Percentiles rank a stretch among this genome's conserved stretches.
Conservation (phyloP, 495 filamentous ascomycete genomes). For the Hamigera avellanea region DNA sequence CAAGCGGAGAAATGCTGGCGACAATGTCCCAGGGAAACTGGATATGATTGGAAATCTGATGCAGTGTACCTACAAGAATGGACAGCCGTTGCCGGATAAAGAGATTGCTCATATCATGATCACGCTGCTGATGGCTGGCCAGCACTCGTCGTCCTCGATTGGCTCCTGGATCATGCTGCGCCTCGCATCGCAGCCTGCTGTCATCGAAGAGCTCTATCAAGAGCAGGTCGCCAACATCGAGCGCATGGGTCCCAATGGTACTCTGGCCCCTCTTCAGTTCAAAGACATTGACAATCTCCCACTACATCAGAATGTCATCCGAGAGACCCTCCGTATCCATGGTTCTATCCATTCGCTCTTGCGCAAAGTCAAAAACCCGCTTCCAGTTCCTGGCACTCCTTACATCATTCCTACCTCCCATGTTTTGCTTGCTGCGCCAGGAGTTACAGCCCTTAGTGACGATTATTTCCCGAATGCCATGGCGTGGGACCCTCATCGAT, state of each 20-base stretch:
- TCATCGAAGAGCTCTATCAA: constrained; percentile 45
- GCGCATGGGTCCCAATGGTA: constrained; percentile 40
- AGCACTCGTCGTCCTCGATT: constrained; percentile 51
- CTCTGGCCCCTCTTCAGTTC: constrained; percentile 40
- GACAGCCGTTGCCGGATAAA: constrained; percentile 46
- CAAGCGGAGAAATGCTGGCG: constrained; percentile 33
- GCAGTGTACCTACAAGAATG: constrained; percentile 51
- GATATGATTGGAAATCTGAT: constrained; percentile 64
- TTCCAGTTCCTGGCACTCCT: constrained; percentile 34
- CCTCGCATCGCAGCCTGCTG: constrained; percentile 42
- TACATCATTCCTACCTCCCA: constrained; percentile 37
- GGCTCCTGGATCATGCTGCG: constrained; percentile 49
- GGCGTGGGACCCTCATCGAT: constrained; percentile 42
- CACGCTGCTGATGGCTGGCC: constrained; percentile 55
- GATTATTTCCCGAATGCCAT: constrained; percentile 35
- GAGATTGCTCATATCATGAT: constrained; percentile 62
- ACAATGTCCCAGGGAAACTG: constrained; percentile 37
- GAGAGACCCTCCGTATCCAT: constrained; percentile 51
- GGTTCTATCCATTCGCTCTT: constrained; percentile 53
- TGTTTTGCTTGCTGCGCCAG: constrained; percentile 37
- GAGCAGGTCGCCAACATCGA: constrained; percentile 41
- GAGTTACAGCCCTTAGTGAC: constrained; percentile 30
- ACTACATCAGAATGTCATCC: constrained; percentile 44
- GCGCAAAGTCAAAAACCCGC: constrained; percentile 47
- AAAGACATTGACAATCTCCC: constrained; percentile 41